Conservation (phyloP, 352 stramenopile species). For the Phytophthora pinifolia region DNA sequence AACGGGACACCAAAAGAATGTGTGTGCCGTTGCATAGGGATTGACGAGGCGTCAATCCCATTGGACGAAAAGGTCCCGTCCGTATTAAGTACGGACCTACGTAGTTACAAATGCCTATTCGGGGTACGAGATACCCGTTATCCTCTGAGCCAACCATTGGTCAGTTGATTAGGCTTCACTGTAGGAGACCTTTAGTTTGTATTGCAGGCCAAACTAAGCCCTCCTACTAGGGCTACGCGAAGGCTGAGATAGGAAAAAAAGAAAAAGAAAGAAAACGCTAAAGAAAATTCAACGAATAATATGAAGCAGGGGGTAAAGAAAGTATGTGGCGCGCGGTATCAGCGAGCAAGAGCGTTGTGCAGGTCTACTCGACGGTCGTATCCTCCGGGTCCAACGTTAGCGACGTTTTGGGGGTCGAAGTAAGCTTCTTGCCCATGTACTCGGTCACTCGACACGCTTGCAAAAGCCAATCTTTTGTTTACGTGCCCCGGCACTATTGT, state of each 20-base stretch:
- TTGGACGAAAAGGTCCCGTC: too few relatives aligned
- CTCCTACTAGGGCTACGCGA: slow-evolving; percentile 1
- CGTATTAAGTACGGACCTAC: too few relatives aligned
- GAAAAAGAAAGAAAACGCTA: neutral
- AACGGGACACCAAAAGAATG: too few relatives aligned
- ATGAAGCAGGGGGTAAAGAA: neutral
- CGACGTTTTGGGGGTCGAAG: neutral
- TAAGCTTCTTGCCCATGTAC: neutral
- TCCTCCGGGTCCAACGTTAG: neutral
- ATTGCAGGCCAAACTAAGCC: too few relatives aligned
- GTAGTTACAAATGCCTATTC: too few relatives aligned
- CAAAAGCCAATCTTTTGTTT: neutral
- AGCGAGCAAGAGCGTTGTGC: neutral
- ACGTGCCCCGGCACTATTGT: neutral
- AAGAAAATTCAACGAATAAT: neutral
- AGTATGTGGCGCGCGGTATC: neutral
- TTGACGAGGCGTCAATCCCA: too few relatives aligned
- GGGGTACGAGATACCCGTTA: too few relatives aligned
- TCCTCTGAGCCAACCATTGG: too few relatives aligned
- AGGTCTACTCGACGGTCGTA: neutral
- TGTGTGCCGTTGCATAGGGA: too few relatives aligned
- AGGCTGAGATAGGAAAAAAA: slow-evolving; percentile 1
- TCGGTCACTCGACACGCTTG: slow-evolving; percentile 2
- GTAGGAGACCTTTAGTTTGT: too few relatives aligned
- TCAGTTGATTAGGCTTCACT: too few relatives aligned